Base-by-base conservation (phyloP, 148 eudicot species). In the Vaccinium vitisidaea region DNA sequence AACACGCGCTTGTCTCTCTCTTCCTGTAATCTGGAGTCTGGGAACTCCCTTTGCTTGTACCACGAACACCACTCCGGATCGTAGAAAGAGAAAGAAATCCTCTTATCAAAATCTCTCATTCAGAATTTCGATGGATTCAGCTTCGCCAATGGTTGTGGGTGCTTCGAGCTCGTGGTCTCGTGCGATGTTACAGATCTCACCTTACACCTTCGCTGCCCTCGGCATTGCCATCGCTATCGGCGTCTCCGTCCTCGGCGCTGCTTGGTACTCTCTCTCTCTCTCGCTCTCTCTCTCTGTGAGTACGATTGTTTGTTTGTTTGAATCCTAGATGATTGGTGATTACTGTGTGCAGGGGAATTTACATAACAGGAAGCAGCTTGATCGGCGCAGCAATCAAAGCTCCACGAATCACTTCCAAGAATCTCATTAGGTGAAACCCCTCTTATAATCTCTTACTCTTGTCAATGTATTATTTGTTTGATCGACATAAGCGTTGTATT, bases 301-400 rank as follows among this genome's bases (percentile, higher is more conserved):
- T 12, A 18, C 25, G 30, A 84, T 32, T 32, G 36, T 0, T 32
- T 32, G 3, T 32, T 32, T 48, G 10, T 27, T 53, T 84, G 58
- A 48, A 14, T 1, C 19, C 11, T 30, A 76, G 23, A 65, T 52
- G 16, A n/a, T 61, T 23, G 84, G 84, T 48, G 70, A 39, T 73
- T 21, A 77, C 10, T 46, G 59, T 32, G 56, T 79, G 46, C 74
- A 97, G 99, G 98, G 99, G 99, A 39, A 97, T 97, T 32, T 97
- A 89, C 79, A 97, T 97, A 32, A 97, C 99, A 6, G 99, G 99
- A 56, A 97, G 99, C 90, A 97, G 99, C 91, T 93, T 97, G 91
- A 97, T 97, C 84, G 99, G 99, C 88, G 99, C 99, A 19, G 96
- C 99, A 1, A 90, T 97, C 39, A 97, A 97, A 91, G 99, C 99